Conservation (phyloP, 108 stramenopile genomes). For the Fragilaria crotonensis region DNA sequence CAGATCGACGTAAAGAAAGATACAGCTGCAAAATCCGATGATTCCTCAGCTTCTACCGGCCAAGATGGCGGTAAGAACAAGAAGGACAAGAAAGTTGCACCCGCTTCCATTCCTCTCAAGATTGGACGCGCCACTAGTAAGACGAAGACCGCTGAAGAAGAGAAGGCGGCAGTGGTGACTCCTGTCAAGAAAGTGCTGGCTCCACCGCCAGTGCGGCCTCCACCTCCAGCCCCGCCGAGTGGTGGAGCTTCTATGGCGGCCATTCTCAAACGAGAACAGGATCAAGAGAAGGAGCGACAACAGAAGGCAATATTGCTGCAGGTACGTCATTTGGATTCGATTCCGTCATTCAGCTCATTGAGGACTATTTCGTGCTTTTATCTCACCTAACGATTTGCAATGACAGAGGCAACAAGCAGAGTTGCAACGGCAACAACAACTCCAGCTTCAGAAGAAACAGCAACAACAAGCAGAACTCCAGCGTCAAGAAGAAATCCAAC, state of each 20-base stretch:
- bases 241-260: conserved; percentile 83
- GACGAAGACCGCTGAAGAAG: conserved; percentile 20
- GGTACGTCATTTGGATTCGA: conserved; percentile 1
- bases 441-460: conserved; percentile 34
- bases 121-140: conserved; percentile 78
- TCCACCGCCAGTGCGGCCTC: conserved; percentile 35
- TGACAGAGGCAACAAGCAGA: conserved; percentile 24
- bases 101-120: conserved; percentile 71
- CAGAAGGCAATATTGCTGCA: conserved; percentile 28
- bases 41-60: conserved; percentile 16
- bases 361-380: not conserved
- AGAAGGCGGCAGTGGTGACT: conserved; percentile 8
- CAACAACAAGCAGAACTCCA: conserved; percentile 43
- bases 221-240: conserved; percentile 33
- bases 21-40: conserved; percentile 24
- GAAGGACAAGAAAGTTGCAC: conserved; percentile 35
- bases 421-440: conserved; percentile 42
- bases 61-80: conserved; percentile 22
- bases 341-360: not conserved
- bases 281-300: conserved; percentile 75
- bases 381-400: not conserved
- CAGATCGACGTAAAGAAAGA: conserved; percentile 26
- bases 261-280: conserved; percentile 80
- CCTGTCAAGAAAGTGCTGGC: conserved; percentile 31
- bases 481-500: conserved; percentile 52